Evolutionary conservation across 1,284 basidiomycete species (phyloP).

Genomic region (Ganoderma multipileum): DNA sequence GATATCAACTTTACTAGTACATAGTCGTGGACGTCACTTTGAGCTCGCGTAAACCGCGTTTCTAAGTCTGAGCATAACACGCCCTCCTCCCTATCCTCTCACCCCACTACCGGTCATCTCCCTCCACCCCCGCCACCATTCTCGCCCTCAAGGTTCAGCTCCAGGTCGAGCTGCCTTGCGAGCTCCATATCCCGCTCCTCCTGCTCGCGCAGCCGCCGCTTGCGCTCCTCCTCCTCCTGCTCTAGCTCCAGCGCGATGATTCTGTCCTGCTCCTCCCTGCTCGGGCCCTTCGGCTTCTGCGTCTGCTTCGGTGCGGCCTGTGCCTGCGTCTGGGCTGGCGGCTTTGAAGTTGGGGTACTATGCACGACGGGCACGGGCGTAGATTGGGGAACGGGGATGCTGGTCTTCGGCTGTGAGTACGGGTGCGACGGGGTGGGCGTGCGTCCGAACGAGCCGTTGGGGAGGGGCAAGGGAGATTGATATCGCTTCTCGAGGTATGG

Average conservation of each 20-base stretch:
- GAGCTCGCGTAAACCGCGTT: not conserved
- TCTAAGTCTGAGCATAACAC: not conserved
- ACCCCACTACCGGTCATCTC: not conserved
- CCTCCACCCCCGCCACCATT: not conserved
- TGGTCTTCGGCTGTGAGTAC: not conserved
- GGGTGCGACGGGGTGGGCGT: constrained; percentile 13
- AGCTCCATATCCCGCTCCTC: constrained; percentile 44
- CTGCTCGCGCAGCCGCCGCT: constrained; percentile 40
- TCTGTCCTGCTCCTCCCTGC: constrained; percentile 35
- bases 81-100: not conserved
- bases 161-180: constrained; percentile 43
- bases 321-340: constrained; percentile 1
- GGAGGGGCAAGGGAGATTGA: constrained; percentile 57
- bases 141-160: constrained; percentile 39
- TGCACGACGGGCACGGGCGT: constrained; percentile 1
- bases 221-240: constrained; percentile 46
- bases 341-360: not conserved
- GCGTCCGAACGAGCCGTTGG: constrained; percentile 29
- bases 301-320: not conserved
- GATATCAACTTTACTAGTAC: constrained; percentile 9
- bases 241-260: constrained; percentile 39
- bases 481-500: constrained; percentile 51
- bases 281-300: constrained; percentile 12
- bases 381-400: not conserved
- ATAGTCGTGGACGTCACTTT: not conserved